These are phyloP conservation scores for Colletotrichum sp. DNA, from an alignment of 2,329 filamentous ascomycete genomes.

Conservation along the genomic window DNA sequence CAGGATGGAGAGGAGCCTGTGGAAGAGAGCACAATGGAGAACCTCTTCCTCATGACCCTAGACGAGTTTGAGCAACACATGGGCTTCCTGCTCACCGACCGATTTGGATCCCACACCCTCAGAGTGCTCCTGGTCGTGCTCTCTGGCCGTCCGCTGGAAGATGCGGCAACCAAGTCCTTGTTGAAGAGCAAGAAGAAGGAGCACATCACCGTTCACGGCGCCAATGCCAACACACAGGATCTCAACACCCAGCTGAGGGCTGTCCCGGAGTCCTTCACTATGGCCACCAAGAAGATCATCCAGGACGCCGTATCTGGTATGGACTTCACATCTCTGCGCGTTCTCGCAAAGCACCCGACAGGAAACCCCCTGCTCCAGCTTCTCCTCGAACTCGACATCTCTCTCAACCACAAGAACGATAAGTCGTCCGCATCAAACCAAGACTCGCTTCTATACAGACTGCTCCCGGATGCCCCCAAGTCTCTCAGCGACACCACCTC, in stretches of 20 bases:
- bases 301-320: conserved; percentile 75
- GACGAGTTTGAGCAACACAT: conserved; percentile 89
- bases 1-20: conserved; percentile 50
- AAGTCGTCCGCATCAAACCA: conserved; percentile 55
- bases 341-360: conserved; percentile 86
- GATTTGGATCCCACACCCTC: conserved; percentile 89
- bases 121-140: conserved; percentile 86
- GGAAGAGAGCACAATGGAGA: conserved; percentile 74
- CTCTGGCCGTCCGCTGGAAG: conserved; percentile 80
- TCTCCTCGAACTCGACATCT: conserved; percentile 84
- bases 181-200: conserved; percentile 94
- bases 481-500: conserved; percentile 75
- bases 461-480: conserved; percentile 77
- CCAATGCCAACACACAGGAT: conserved; percentile 44
- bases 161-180: conserved; percentile 71
- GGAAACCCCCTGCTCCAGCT: conserved; percentile 95
- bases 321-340: conserved; percentile 79
- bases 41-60: conserved; percentile 80
- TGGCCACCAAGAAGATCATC: conserved; percentile 83
- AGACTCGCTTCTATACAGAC: conserved; percentile 70
- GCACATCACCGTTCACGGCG: conserved; percentile 68
- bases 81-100: conserved; percentile 82
- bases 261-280: conserved; percentile 80
- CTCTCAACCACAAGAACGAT: conserved; percentile 69
- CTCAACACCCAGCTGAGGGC: conserved; percentile 49